phyloP scores from a whole-genome alignment of 2,329 filamentous ascomycete genomes.

The Microcyclosporella mali region DNA sequence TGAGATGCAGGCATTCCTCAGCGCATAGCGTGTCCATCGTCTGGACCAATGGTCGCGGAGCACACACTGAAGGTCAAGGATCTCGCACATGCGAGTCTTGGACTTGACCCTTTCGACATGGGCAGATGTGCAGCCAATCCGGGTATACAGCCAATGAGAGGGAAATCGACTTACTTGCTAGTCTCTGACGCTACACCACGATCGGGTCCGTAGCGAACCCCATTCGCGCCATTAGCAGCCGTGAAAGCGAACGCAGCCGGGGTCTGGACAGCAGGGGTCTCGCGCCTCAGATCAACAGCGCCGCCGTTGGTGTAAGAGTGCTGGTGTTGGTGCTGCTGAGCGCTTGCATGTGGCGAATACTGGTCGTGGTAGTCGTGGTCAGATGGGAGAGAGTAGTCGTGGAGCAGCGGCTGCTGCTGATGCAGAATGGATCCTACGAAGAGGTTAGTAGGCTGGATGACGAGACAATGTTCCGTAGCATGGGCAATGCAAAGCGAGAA shows the following conservation, averaged over 20 bases:
- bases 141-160: constrained; percentile 24
- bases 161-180: constrained; percentile 45
- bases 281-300: constrained; percentile 47
- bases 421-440: constrained; percentile 40
- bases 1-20: constrained; percentile 7
- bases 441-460: constrained; percentile 34
- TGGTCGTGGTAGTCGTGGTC: constrained; percentile 43
- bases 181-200: constrained; percentile 46
- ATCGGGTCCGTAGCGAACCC: constrained; percentile 46
- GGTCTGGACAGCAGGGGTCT: constrained; percentile 43
- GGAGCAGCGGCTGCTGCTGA: constrained; percentile 35
- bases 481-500: constrained; percentile 11
- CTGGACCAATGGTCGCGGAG: constrained; percentile 15
- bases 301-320: constrained; percentile 35
- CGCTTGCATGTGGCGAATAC: constrained; percentile 37
- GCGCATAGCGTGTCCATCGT: neutral
- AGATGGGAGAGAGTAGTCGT: constrained; percentile 39
- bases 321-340: constrained; percentile 33
- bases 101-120: neutral
- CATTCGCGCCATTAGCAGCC: constrained; percentile 38
- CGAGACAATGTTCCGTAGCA: neutral
- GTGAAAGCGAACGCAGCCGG: constrained; percentile 41
- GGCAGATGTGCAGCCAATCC: too few relatives aligned
- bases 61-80: constrained; percentile 9
- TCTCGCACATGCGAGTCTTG: constrained; percentile 12